phyloP scores from a whole-genome alignment of 2,329 filamentous ascomycete genomes.

The Amylocarpus encephaloides region DNA sequence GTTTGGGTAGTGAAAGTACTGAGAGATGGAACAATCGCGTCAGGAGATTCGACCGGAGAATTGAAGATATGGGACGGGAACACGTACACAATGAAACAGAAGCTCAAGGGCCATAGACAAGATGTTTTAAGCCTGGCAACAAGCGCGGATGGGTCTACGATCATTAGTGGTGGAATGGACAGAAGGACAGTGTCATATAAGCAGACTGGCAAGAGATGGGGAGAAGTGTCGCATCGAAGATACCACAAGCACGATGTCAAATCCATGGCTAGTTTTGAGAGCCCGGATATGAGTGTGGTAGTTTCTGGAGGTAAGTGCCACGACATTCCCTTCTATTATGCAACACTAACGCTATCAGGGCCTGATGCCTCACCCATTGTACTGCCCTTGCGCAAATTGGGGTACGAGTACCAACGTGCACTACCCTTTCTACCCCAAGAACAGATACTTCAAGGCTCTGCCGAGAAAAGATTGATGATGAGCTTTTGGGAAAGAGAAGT shows the following conservation, averaged over 20 bases:
- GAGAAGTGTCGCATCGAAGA: constrained; percentile 75
- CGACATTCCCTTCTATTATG: background rate
- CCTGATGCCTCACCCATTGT: constrained; percentile 81
- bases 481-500: constrained; percentile 92
- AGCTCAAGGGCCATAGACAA: constrained; percentile 79
- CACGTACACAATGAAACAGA: constrained; percentile 81
- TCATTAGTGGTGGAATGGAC: constrained; percentile 90
- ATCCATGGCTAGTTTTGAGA: constrained; percentile 85
- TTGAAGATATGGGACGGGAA: constrained; percentile 90
- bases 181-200: constrained; percentile 79
- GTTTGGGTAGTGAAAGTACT: constrained; percentile 92
- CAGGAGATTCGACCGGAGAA: constrained; percentile 90
- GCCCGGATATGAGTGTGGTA: constrained; percentile 73
- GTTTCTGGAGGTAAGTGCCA: constrained; percentile 73
- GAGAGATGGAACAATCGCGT: constrained; percentile 82
- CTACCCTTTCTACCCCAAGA: constrained; percentile 80
- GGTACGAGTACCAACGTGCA: constrained; percentile 71
- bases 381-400: constrained; percentile 70
- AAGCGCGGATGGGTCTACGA: constrained; percentile 70
- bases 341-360: constrained; percentile 46
- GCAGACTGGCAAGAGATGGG: constrained; percentile 63
- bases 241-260: constrained; percentile 96
- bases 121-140: constrained; percentile 85
- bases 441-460: constrained; percentile 65
- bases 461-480: constrained; percentile 67